Evolutionary conservation across 176 grass and related monocot species (phyloP).

Genomic region (Juncus inflexus): DNA sequence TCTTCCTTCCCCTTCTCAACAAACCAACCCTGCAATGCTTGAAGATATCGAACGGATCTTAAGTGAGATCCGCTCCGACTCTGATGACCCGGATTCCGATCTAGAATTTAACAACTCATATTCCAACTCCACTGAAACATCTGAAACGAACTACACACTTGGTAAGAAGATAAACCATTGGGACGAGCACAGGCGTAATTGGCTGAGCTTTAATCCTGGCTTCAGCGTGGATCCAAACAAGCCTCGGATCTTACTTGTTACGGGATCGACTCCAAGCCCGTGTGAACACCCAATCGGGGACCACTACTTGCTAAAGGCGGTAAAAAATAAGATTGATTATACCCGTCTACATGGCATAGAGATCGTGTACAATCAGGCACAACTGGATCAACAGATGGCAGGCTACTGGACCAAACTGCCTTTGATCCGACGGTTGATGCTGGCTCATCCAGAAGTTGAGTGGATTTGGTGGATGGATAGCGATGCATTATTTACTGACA

Average conservation of each 20-base stretch:
- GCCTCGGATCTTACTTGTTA: conserved; percentile 75
- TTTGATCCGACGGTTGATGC: conserved; percentile 70
- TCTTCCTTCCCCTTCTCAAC: conserved; percentile 42
- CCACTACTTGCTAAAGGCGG: conserved; percentile 84
- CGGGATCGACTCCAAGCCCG: conserved; percentile 72
- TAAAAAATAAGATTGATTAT: conserved; percentile 98
- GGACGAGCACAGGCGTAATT: conserved; percentile 56
- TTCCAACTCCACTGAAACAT: conserved; percentile 22
- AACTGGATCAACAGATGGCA: conserved; percentile 78
- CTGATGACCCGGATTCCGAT: conserved; percentile 38
- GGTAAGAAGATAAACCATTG: conserved; percentile 70
- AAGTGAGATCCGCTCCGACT: conserved; percentile 82
- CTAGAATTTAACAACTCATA: not conserved
- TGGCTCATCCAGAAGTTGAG: conserved; percentile 84
- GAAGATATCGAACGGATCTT: conserved; percentile 97
- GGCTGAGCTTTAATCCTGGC: conserved; percentile 56
- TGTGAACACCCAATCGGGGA: conserved; percentile 85
- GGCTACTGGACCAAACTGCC: conserved; percentile 95
- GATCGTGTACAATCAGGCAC: conserved; percentile 84
- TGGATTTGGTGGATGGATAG: conserved; percentile 99
- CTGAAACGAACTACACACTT: conserved; percentile 43
- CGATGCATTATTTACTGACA: conserved; percentile 92
- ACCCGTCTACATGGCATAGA: conserved; percentile 82
- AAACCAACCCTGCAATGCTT: conserved; percentile 49
- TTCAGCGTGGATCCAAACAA: conserved; percentile 47